phyloP scores from a whole-genome alignment of 2,329 filamentous ascomycete species.

The Beauveria pseudobassiana region DNA sequence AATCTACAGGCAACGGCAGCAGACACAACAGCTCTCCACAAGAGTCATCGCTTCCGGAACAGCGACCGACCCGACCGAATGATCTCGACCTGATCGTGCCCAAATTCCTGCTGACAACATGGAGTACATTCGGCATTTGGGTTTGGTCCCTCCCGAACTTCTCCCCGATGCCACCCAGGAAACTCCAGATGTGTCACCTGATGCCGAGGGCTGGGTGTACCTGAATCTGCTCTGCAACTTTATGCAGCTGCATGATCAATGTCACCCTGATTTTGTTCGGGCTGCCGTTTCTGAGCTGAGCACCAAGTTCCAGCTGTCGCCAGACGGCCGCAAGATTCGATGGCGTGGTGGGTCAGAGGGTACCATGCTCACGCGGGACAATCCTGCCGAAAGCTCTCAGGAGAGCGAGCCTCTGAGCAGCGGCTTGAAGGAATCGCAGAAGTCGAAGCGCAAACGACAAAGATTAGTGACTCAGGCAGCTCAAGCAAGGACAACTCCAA shows the following conservation, averaged over 20 bases:
- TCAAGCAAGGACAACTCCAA: slow-evolving; percentile 33
- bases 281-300: slow-evolving; percentile 64
- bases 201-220: slow-evolving; percentile 72
- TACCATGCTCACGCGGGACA: slow-evolving; percentile 60
- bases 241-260: slow-evolving; percentile 77
- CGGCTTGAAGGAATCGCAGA: slow-evolving; percentile 37
- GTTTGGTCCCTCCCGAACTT: slow-evolving; percentile 54
- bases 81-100: slow-evolving; percentile 70
- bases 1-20: slow-evolving; percentile 30
- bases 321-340: slow-evolving; percentile 69
- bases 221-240: slow-evolving; percentile 73
- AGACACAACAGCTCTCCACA: slow-evolving; percentile 34
- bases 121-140: slow-evolving; percentile 69
- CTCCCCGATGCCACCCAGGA: slow-evolving; percentile 30
- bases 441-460: slow-evolving; percentile 37
- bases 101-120: slow-evolving; percentile 73
- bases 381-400: slow-evolving; percentile 41
- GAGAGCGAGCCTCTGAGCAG: slow-evolving; percentile 38
- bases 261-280: slow-evolving; percentile 72
- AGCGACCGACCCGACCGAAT: slow-evolving; percentile 67
- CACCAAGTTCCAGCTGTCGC: slow-evolving; percentile 67
- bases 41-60: slow-evolving; percentile 45
- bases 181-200: slow-evolving; percentile 45
- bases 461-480: slow-evolving; percentile 30
- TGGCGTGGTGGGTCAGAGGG: slow-evolving; percentile 66